A percentile compares a stretch with the other conserved stretches of the same genome.
Evolutionary conservation across 768 basidiomycete species (phyloP).

Genomic region (Postia placenta): DNA sequence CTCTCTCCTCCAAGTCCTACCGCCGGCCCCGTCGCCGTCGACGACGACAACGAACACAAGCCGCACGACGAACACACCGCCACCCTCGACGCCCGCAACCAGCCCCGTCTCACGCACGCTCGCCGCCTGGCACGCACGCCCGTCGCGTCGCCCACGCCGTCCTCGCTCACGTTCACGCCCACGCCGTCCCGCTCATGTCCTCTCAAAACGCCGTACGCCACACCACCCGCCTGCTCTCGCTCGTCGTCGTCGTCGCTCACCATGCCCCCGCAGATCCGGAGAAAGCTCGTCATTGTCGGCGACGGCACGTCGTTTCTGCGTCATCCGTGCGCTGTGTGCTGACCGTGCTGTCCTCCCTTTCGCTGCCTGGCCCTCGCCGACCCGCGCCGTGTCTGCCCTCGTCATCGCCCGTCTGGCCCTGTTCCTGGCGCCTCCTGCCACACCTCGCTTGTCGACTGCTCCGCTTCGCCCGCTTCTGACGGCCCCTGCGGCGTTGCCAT

Average conservation of each 20-base stretch:
- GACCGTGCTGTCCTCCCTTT: not conserved
- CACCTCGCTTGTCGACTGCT: slow-evolving; percentile 3
- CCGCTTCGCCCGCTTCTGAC: slow-evolving; percentile 21
- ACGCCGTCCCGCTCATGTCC: slow-evolving; percentile 24
- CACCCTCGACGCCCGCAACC: not conserved
- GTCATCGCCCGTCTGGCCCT: slow-evolving; percentile 13
- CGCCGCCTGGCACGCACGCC: not conserved
- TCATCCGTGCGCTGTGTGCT: slow-evolving; percentile 2
- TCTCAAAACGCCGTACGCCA: slow-evolving; percentile 57
- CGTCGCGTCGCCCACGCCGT: not conserved
- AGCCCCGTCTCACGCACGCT: not conserved
- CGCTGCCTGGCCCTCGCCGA: not conserved
- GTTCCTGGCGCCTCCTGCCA: slow-evolving; percentile 11
- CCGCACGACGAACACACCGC: too few species aligned
- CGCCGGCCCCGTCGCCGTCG: not conserved
- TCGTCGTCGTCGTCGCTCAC: slow-evolving; percentile 3
- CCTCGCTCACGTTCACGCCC: not conserved
- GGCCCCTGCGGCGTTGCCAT: not conserved
- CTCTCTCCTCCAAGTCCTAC: not conserved
- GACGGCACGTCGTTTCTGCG: slow-evolving; percentile 59
- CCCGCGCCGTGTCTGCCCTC: slow-evolving; percentile 1
- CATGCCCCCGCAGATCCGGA: slow-evolving; percentile 57
- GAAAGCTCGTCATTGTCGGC: slow-evolving; percentile 95
- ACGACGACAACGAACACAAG: too few species aligned
- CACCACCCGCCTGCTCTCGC: slow-evolving; percentile 3